phyloP scores from a whole-genome alignment of 2,329 filamentous ascomycete species.

The Mycosphaerella arachidis region DNA sequence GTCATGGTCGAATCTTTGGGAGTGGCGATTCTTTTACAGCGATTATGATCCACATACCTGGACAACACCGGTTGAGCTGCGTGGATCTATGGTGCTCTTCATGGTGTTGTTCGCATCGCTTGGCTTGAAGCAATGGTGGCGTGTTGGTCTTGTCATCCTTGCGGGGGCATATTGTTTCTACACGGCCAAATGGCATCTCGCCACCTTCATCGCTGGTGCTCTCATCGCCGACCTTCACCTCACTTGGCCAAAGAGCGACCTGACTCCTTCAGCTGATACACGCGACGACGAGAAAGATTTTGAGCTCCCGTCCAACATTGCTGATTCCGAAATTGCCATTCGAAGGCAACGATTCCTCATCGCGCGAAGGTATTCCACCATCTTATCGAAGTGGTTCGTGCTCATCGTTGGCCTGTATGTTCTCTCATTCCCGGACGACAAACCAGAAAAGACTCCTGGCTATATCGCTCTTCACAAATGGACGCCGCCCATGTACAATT shows the following conservation, averaged over 20 bases:
- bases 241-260: neutral
- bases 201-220: slow-evolving; percentile 14
- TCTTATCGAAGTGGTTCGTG: slow-evolving; percentile 3
- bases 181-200: slow-evolving; percentile 10
- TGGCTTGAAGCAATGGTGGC: slow-evolving; percentile 9
- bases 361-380: neutral
- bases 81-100: slow-evolving; percentile 12
- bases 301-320: neutral
- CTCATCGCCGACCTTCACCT: slow-evolving; percentile 8
- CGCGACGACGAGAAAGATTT: neutral
- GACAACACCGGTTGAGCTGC: slow-evolving; percentile 14
- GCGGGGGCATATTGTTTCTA: slow-evolving; percentile 4
- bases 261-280: neutral
- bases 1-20: slow-evolving; percentile 8
- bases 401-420: slow-evolving; percentile 6
- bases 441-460: slow-evolving; percentile 8
- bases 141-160: slow-evolving; percentile 5
- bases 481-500: slow-evolving; percentile 1
- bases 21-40: slow-evolving; percentile 1
- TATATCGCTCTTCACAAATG: slow-evolving; percentile 1
- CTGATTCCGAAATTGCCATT: neutral
- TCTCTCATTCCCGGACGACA: slow-evolving; percentile 14
- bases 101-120: slow-evolving; percentile 9
- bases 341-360: neutral
- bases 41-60: slow-evolving; percentile 14